phyloP scores from a whole-genome alignment of 2,329 filamentous ascomycete species.

The Pseudogymnoascus pannorum region DNA sequence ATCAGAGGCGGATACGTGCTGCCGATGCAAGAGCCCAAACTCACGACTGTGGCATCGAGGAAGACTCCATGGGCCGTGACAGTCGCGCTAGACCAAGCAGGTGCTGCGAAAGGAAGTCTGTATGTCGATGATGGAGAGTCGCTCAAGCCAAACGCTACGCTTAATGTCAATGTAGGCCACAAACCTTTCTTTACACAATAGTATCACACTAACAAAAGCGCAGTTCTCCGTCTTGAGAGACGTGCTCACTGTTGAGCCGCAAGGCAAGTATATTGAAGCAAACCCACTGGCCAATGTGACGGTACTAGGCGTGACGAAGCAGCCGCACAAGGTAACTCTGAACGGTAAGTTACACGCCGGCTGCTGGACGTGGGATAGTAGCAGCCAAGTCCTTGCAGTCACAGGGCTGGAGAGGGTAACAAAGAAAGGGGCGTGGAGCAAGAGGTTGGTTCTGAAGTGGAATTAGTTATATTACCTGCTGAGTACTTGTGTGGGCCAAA shows the following conservation, averaged over 20 bases:
- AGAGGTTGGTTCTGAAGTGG: no score
- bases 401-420: slow-evolving; percentile 43
- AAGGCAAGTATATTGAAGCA: slow-evolving; percentile 47
- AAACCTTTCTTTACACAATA: slow-evolving; percentile 5
- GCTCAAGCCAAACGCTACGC: slow-evolving; percentile 45
- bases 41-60: slow-evolving; percentile 58
- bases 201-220: not conserved
- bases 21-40: slow-evolving; percentile 58
- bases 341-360: slow-evolving; percentile 40
- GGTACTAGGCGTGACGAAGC: slow-evolving; percentile 47
- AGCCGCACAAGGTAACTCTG: slow-evolving; percentile 40
- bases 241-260: slow-evolving; percentile 40
- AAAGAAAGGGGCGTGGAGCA: no score
- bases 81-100: slow-evolving; percentile 48
- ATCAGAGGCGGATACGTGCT: slow-evolving; percentile 61
- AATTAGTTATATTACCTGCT: no score
- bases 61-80: slow-evolving; percentile 61
- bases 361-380: slow-evolving; percentile 42
- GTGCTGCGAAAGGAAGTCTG: slow-evolving; percentile 51
- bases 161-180: slow-evolving; percentile 41
- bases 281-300: slow-evolving; percentile 57
- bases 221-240: slow-evolving; percentile 36
- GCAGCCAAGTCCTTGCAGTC: slow-evolving; percentile 42
- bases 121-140: slow-evolving; percentile 74
- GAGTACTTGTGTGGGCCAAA: no score